phyloP scores from a whole-genome alignment of 192 early-diverging fungal species.

The Entomortierella parvispora region DNA sequence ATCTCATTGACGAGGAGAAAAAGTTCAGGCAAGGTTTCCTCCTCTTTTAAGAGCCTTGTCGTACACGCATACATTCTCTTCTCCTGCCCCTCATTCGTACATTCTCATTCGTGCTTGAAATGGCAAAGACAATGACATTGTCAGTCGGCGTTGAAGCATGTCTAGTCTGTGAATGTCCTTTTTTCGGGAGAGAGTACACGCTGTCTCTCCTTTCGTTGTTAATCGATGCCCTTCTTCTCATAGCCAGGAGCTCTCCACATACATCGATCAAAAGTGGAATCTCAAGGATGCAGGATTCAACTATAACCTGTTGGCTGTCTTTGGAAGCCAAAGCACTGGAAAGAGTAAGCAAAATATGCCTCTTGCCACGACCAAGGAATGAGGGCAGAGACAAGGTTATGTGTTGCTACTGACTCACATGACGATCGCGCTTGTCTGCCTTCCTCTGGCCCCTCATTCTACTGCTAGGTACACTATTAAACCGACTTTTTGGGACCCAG shows the following conservation, averaged over 20 bases:
- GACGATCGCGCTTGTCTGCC: not conserved
- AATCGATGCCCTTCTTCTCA: not conserved
- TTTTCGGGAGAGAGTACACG: too few relatives aligned
- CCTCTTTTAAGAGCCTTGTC: not conserved
- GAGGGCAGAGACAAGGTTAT: too few relatives aligned
- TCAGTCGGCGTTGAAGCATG: too few relatives aligned
- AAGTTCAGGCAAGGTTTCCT: constrained; percentile 18
- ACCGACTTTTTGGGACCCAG: constrained; percentile 93
- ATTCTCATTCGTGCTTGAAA: too few relatives aligned
- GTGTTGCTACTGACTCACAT: too few relatives aligned
- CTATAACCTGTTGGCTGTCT: constrained; percentile 96
- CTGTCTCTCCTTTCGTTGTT: too few relatives aligned
- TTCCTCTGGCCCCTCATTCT: not conserved
- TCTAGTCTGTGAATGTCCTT: too few relatives aligned
- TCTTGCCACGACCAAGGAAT: not conserved
- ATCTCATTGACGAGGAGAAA: constrained; percentile 44
- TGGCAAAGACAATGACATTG: too few relatives aligned
- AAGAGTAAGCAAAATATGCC: constrained; percentile 72
- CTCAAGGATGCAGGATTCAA: constrained; percentile 91
- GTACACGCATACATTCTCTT: not conserved
- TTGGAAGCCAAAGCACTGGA: constrained; percentile 98
- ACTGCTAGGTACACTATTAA: constrained; percentile 87
- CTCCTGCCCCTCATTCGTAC: too few relatives aligned
- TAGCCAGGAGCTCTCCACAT: constrained; percentile 72
- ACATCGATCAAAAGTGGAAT: constrained; percentile 87